Percentiles rank a stretch among this genome's conserved stretches.
phyloP scores from a whole-genome alignment of 2,329 filamentous ascomycete species.

The Pseudogymnoascus sp. region DNA sequence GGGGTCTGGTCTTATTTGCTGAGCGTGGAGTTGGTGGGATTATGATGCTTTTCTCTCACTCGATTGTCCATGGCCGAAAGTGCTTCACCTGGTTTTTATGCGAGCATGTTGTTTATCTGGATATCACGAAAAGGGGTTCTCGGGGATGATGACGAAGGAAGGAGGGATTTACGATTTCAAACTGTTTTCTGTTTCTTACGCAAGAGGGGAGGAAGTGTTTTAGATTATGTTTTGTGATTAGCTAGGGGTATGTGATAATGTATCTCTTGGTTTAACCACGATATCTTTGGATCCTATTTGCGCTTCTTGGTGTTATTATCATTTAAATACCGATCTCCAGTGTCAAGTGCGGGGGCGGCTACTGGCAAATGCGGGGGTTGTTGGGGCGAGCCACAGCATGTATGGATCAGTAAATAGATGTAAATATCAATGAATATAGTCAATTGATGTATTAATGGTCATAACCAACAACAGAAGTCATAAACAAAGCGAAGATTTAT shows the following conservation, averaged over 20 bases:
- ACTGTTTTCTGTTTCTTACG: not conserved
- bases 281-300: not conserved
- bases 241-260: not conserved
- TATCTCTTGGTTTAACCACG: not conserved
- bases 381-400: not conserved
- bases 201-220: not conserved
- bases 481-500: not conserved
- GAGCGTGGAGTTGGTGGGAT: constrained; percentile 46
- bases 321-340: not conserved
- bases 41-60: constrained; percentile 31
- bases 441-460: not conserved
- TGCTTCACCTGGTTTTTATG: constrained; percentile 29
- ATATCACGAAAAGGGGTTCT: constrained; percentile 18
- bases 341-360: constrained; percentile 7
- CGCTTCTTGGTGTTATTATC: not conserved
- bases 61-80: constrained; percentile 43
- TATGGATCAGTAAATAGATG: not conserved
- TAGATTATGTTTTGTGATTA: constrained; percentile 9
- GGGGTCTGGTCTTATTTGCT: constrained; percentile 32
- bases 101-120: constrained; percentile 24
- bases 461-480: not conserved
- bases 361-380: not conserved
- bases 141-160: not conserved
- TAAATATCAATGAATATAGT: not conserved
- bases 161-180: not conserved